Base-by-base conservation (phyloP, 2,329 filamentous ascomycete genomes). In the Plectosphaerella cucumerina region DNA sequence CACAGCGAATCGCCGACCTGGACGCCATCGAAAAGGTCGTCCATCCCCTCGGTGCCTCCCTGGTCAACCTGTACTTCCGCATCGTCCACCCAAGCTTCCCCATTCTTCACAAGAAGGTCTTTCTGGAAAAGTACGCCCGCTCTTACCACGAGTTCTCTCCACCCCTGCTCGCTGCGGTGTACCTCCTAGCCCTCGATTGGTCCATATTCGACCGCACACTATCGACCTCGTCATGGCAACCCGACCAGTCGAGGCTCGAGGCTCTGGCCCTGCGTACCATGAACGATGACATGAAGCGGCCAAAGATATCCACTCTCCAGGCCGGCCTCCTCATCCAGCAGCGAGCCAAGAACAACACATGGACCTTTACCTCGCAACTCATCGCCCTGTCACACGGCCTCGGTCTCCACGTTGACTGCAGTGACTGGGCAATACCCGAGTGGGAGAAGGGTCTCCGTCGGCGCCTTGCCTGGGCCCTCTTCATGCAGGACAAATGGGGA, bases 1-100 rank as follows among this genome's bases (percentile, higher is more conserved):
- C 71, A 31, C 75, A 78, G 53, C 62, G 67, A 2, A 65, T 69
- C 17, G 63, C 65, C 9, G 67, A 71, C 33, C 57, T 70, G 14
- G 72, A 75, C 57, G 75, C 77, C 26, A 78, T 88, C 50, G 84
- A 87, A 62, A 74, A 76, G 23, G 72, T 82, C 37, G 81, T 89
- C 5, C 76, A 77, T 21, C 81, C 84, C 4, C 77, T 87, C 56
- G 85, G 85, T 17, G 75, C 76, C 46, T 77, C 77, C 9, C 68
- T 89, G 44, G 75, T 89, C 56, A 81, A 85, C 56, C 73, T 88
- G 18, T 89, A 87, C 69, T 88, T 88, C 62, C 71, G 78, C 22
- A 77, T 82, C 37, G 73, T 84, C 9, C 81, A 84, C 56, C 80
- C 80, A 0, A 75, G 72, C 51, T 82, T 80, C 57, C 81, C 81